These are phyloP conservation scores for Xenoacremonium recifei DNA, from an alignment of 2,329 filamentous ascomycete species.

Conservation along the genomic window DNA sequence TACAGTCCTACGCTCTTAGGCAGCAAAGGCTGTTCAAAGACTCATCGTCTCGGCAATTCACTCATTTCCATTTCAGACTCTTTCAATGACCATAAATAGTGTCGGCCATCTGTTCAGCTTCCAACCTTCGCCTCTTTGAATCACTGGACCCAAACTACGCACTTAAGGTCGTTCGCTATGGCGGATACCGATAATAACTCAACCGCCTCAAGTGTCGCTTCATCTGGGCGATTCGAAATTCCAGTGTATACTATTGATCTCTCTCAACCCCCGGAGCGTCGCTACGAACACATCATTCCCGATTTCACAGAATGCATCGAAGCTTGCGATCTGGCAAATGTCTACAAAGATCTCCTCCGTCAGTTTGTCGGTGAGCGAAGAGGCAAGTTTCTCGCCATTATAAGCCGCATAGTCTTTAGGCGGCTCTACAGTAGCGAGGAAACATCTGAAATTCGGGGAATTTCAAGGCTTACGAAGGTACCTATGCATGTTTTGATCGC, in stretches of 20 bases:
- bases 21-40: too few relatives aligned
- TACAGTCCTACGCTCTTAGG: too few relatives aligned
- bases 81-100: too few relatives aligned
- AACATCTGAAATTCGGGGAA: constrained; percentile 59
- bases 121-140: too few relatives aligned
- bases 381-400: constrained; percentile 23
- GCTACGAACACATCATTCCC: constrained; percentile 27
- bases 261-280: constrained; percentile 20
- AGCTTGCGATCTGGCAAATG: constrained; percentile 32
- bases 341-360: constrained; percentile 51
- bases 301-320: constrained; percentile 15
- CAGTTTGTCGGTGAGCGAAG: constrained; percentile 15
- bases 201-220: too few relatives aligned
- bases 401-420: constrained; percentile 48
- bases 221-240: too few relatives aligned
- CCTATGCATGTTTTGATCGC: constrained; percentile 59
- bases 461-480: constrained; percentile 48
- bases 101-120: too few relatives aligned
- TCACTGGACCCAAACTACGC: too few relatives aligned
- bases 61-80: too few relatives aligned
- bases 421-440: constrained; percentile 54
- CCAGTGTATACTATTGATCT: constrained; percentile 28
- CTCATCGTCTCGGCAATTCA: too few relatives aligned
- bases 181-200: too few relatives aligned
- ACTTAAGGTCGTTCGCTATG: too few relatives aligned